A percentile compares a stretch with the other conserved stretches of the same genome.
phyloP scores from a whole-genome alignment of 1,284 basidiomycete genomes.

The Ustilago crameri region DNA sequence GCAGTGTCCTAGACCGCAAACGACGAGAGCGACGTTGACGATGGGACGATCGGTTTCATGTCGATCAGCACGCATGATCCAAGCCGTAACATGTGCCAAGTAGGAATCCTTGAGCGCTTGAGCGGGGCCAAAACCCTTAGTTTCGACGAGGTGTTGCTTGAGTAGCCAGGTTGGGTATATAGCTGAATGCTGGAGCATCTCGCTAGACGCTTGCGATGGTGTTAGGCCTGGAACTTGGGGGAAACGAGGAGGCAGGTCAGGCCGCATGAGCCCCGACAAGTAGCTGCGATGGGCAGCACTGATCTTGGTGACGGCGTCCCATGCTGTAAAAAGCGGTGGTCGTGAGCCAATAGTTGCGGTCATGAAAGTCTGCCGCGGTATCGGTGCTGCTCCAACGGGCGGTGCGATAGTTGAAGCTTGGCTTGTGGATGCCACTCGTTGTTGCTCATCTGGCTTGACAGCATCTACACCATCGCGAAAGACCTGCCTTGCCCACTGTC shows the following conservation, averaged over 20 bases:
- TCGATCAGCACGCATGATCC: constrained; percentile 30
- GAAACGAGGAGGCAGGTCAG: constrained; percentile 46
- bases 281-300: constrained; percentile 52
- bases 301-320: constrained; percentile 42
- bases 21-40: constrained; percentile 37
- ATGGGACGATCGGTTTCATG: constrained; percentile 5
- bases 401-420: not conserved
- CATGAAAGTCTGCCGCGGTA: not conserved
- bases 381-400: not conserved
- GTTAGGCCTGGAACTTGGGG: constrained; percentile 16
- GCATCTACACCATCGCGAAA: constrained; percentile 42
- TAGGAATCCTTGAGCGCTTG: constrained; percentile 59
- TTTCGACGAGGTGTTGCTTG: constrained; percentile 30
- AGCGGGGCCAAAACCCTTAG: constrained; percentile 53
- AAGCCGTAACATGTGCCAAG: constrained; percentile 49
- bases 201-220: not conserved
- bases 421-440: constrained; percentile 1
- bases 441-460: constrained; percentile 29
- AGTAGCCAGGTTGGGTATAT: constrained; percentile 49
- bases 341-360: not conserved
- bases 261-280: constrained; percentile 49
- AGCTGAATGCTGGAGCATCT: not conserved
- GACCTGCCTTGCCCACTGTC: constrained; percentile 50
- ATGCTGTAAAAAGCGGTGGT: constrained; percentile 37
- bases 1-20: constrained; percentile 52